Base-by-base conservation (phyloP, 2,329 filamentous ascomycete species). In the Arthrobotrys sinensis region DNA sequence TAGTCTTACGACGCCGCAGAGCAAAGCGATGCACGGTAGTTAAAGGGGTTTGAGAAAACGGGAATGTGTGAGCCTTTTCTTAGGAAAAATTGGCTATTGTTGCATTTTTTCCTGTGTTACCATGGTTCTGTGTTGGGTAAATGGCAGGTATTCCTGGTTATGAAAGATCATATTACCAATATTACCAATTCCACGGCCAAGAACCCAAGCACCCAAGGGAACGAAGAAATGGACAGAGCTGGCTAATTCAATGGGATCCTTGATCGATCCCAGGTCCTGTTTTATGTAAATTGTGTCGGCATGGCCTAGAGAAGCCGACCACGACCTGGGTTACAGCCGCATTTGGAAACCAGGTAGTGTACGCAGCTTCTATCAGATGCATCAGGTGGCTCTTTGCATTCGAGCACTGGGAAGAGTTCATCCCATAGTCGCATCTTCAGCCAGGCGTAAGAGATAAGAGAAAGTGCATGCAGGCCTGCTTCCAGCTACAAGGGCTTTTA, bases 101-200 rank as follows among this genome's bases (percentile, higher is more conserved):
- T 48, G 53, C 53, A 48, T 24, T 63, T 63, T 62, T 43, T 36
- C 1, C 38, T 43, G 40, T 46, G 46, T 65, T 73, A 73, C 67
- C 67, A 53, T 71, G 67, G 67, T 63, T 71, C 67, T 63, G 53
- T 21, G 53, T 63, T 71, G 67, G 67, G 21, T 71, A 71, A 69
- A 38, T 69, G 40, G 19, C 43, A 62, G 19, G 55, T 60, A 57
- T 66, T 62, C 66, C 53, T 69, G 66, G 66, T 60, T 32, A 62
- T 40, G 52, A 57, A 38, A 24, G 11, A 60, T 69, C 64, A 53
- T 36, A 55, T 16, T 48, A 68, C 55, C 55, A 43, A 53, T 36
- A 55, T 16, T 48, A 68, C 55, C 55, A 43, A 28, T 60, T 43
- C 55, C 55, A 60, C n/a, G 55, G 36, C 55, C 55, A 60, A 60